Base-by-base conservation (phyloP, 2,329 filamentous ascomycete genomes). In the Ascochyta viciae-villosae region DNA sequence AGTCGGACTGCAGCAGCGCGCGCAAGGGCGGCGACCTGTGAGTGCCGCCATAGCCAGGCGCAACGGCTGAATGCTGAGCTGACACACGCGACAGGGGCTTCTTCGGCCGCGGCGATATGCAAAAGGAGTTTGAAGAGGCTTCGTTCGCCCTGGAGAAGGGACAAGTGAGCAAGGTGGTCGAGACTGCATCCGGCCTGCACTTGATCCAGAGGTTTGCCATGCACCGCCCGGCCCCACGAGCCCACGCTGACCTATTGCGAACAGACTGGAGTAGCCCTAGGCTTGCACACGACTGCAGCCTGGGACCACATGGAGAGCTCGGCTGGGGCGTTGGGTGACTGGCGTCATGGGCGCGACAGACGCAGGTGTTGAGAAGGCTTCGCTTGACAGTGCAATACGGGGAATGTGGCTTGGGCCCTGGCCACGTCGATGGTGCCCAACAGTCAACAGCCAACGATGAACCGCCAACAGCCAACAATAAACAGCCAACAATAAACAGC, bases 91-190 rank as follows among this genome's bases (percentile, higher is more conserved):
- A 37, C 49, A 89, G 86, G 61, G 95, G 95, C 19, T 96, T 93
- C 78, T 99, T 99, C 76, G 93, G 92, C 52, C 88, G 85, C 69
- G 92, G 92, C 26, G 94, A 98, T 71, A 99, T 99, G 95, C 95
- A 99, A 76, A 94, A 93, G 81, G 94, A 97, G 78, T 99, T 99
- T 72, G 95, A 99, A 79, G 92, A 97, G 53, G 93, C 93, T 4
- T 90, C 95, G 1, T 99, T 99, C 79, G 88, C 85, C n/a, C 82
- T 99, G 51, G 85, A 93, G 76, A 88, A 89, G 2, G 93, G 92
- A 31, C 86, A 97, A 78, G 87, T 98, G 71, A 97, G 93, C 78
- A 83, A 85, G 42, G 83, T 97, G 34, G 89, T 98, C 12, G 90
- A 96, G 78, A 97, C 95, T 35, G 93, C 92, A 45, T 97, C 93